Conservation (phyloP, 169 alveolate genomes). For the Eimeria zaria region DNA sequence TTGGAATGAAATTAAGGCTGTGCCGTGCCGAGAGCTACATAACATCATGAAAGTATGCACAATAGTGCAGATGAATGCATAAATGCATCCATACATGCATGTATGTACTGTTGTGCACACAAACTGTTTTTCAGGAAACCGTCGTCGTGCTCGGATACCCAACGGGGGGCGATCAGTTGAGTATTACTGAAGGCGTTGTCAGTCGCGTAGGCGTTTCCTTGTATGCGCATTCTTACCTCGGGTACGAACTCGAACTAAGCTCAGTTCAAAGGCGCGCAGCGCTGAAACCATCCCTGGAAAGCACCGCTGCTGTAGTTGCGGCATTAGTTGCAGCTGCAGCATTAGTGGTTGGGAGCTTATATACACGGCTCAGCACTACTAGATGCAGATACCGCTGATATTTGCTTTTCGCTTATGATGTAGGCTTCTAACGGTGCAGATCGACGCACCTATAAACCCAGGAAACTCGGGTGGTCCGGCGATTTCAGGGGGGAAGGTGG, state of each 20-base stretch:
- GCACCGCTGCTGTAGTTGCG: background rate
- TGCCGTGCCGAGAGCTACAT: background rate
- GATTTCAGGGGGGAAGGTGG: conserved; percentile 91
- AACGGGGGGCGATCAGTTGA: conserved; percentile 94
- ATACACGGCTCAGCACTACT: background rate
- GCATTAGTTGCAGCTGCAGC: background rate
- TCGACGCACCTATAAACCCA: conserved; percentile 96
- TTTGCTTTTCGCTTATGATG: background rate
- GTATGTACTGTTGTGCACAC: background rate
- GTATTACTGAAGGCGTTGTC: conserved; percentile 95
- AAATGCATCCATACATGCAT: background rate
- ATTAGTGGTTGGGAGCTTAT: background rate
- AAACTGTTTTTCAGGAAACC: conserved; percentile 86
- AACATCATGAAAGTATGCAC: background rate
- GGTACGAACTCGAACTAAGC: conserved; percentile 37
- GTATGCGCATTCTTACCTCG: conserved; percentile 87
- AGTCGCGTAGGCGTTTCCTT: conserved; percentile 92
- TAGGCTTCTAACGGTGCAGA: conserved; percentile 92
- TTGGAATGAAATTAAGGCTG: background rate
- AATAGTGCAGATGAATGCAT: background rate
- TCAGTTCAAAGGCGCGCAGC: background rate
- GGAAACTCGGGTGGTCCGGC: conserved; percentile 97
- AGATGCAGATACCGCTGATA: background rate
- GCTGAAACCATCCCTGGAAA: background rate
- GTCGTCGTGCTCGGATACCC: conserved; percentile 95